Evolutionary conservation across 176 grass and related monocot genomes (phyloP).

Genomic region (Raddia distichophylla): DNA sequence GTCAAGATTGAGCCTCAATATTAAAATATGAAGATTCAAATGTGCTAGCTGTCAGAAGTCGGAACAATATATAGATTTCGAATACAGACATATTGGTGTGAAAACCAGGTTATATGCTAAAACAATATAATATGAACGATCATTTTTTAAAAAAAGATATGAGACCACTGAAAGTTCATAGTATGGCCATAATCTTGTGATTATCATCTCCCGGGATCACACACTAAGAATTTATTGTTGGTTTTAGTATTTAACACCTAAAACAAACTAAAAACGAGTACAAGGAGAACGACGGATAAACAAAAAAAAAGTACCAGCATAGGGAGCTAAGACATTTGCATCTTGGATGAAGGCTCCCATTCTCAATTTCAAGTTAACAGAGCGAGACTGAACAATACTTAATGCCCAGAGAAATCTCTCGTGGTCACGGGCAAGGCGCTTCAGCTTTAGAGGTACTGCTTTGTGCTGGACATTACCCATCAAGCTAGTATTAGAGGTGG

Average conservation of each 20-base stretch:
- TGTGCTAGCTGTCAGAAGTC: background rate
- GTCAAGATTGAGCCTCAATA: background rate
- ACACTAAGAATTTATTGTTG: slow-evolving; percentile 9
- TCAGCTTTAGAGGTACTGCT: slow-evolving; percentile 83
- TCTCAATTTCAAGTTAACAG: slow-evolving; percentile 76
- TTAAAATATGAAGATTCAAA: background rate
- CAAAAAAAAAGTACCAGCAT: slow-evolving; percentile 71
- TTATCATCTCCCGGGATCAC: background rate
- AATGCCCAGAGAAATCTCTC: slow-evolving; percentile 98
- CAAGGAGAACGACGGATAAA: slow-evolving; percentile 9
- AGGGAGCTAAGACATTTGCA: slow-evolving; percentile 80
- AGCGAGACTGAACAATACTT: slow-evolving; percentile 73
- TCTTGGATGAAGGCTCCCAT: slow-evolving; percentile 90
- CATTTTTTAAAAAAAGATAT: background rate
- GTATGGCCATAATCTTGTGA: background rate
- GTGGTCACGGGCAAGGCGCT: slow-evolving; percentile 77
- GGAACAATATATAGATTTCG: background rate
- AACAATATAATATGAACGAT: background rate
- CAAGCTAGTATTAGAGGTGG: slow-evolving; percentile 36
- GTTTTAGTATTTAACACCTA: background rate
- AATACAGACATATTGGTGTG: slow-evolving; percentile 13
- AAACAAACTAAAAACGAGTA: background rate
- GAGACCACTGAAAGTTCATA: background rate
- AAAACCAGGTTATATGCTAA: background rate
- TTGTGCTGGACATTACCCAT: slow-evolving; percentile 63